These are phyloP conservation scores for Xylaria scruposa DNA, from an alignment of 495 filamentous ascomycete genomes.

Conservation along the genomic window DNA sequence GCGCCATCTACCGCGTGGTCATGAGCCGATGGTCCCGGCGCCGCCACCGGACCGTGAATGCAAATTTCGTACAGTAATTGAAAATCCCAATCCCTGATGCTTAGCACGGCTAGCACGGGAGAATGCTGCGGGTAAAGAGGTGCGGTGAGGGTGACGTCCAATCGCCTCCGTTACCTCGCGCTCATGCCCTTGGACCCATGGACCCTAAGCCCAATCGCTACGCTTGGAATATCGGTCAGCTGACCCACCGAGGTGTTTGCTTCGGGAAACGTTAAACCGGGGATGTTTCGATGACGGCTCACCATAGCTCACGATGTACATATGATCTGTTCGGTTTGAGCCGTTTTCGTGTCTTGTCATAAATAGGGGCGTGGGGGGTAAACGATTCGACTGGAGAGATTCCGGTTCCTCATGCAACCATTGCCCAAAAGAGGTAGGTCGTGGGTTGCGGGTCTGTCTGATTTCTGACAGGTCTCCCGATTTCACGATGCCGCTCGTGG, in stretches of 20 bases:
- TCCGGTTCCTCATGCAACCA: background rate
- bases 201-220: constrained; percentile 1
- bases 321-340: background rate
- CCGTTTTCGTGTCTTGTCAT: background rate
- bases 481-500: constrained; percentile 7
- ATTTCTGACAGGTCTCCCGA: background rate
- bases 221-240: constrained; percentile 17
- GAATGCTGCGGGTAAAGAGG: constrained; percentile 24
- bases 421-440: constrained; percentile 21
- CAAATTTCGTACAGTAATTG: constrained; percentile 15
- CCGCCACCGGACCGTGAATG: constrained; percentile 24
- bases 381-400: background rate
- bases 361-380: background rate
- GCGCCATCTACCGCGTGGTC: constrained; percentile 20
- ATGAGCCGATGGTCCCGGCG: constrained; percentile 24
- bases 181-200: background rate
- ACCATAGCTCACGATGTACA: background rate
- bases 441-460: constrained; percentile 1
- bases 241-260: constrained; percentile 5
- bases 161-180: background rate
- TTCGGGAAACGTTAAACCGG: background rate
- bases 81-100: constrained; percentile 9
- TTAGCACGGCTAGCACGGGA: constrained; percentile 23
- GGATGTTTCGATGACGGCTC: background rate
- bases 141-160: constrained; percentile 9